Evolutionary conservation across 345 rosid species (phyloP).

Genomic region (Salix brachista): DNA sequence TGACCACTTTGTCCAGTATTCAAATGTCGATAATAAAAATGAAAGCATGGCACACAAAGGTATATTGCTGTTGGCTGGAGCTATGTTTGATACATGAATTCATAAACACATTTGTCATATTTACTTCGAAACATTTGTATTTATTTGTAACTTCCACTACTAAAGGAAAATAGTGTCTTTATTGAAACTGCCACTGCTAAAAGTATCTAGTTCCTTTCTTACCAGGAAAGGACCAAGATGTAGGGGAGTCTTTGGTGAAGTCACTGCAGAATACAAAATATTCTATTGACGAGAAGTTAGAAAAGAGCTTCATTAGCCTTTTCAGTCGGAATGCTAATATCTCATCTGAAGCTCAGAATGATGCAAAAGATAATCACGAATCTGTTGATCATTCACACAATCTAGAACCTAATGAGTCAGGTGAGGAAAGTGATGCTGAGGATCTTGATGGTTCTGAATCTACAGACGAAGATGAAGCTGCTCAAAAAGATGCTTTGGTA

Average conservation of each 20-base stretch:
- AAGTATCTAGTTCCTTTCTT: conserved; percentile 7
- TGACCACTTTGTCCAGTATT: too few relatives aligned
- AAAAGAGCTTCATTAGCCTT: conserved; percentile 61
- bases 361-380: conserved; percentile 30
- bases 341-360: conserved; percentile 30
- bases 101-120: not conserved
- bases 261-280: conserved; percentile 78
- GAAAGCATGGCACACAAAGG: conserved; percentile 60
- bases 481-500: conserved; percentile 11
- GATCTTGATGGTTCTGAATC: conserved; percentile 43
- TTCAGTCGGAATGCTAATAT: conserved; percentile 45
- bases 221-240: conserved; percentile 67
- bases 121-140: not conserved
- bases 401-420: conserved; percentile 29
- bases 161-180: too few relatives aligned
- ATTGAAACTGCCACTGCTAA: not conserved
- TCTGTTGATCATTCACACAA: conserved; percentile 24
- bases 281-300: conserved; percentile 81
- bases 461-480: conserved; percentile 36
- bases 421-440: conserved; percentile 32
- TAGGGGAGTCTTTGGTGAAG: conserved; percentile 77
- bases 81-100: too few relatives aligned
- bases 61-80: not conserved
- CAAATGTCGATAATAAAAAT: too few relatives aligned
- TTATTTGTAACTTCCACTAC: not conserved